Base-by-base conservation (phyloP, 2,329 filamentous ascomycete genomes). In the Calonectria hawksworthii region DNA sequence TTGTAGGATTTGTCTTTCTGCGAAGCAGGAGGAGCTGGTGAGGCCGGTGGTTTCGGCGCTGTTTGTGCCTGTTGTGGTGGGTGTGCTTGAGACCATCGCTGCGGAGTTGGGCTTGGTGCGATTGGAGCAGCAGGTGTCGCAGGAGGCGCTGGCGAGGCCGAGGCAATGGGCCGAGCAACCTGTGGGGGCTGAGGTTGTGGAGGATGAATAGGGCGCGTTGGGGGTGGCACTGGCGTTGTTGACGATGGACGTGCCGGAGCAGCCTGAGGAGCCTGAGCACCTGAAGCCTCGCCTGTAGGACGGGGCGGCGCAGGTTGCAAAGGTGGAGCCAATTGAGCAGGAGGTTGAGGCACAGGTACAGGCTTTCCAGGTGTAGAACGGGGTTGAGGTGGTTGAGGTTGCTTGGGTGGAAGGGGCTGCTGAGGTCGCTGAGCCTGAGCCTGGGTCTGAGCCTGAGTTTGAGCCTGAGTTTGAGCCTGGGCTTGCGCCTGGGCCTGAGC, bases 271-370 rank as follows among this genome's bases (percentile, higher is more conserved):
- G 78, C 74, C 23, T 78, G 80, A 14, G 66, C 59, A 54, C 14
- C 52, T 21, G 73, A 76, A 30, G 75, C 75, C 38, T 80, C 80
- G 18, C 75, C 76, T n/a, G 72, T 63, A 54, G 76, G 75, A 26
- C 81, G 80, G 47, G 81, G 80, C 23, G 83, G 82, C 4, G 82
- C 83, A 21, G 84, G 82, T 47, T 86, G 86, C 16, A 84, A 38
- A 6, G 85, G 83, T 7, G 85, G 80, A 16, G 83, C 82, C 66
- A 83, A 75, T 41, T 87, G 85, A 2, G 83, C 82, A 36, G 83
- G 75, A 65, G 80, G 76, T 68, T 87, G 86, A 56, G 85, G 83
- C 21, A 47, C 44, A 26, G 83, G 83, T 26, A 82, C 82, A 52
- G 82, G 81, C 26, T 84, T 85, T 47, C 76, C 75, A 26, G 80